Evolutionary conservation across 1,284 basidiomycete species (phyloP).

Genomic region (Trametes pubescens): DNA sequence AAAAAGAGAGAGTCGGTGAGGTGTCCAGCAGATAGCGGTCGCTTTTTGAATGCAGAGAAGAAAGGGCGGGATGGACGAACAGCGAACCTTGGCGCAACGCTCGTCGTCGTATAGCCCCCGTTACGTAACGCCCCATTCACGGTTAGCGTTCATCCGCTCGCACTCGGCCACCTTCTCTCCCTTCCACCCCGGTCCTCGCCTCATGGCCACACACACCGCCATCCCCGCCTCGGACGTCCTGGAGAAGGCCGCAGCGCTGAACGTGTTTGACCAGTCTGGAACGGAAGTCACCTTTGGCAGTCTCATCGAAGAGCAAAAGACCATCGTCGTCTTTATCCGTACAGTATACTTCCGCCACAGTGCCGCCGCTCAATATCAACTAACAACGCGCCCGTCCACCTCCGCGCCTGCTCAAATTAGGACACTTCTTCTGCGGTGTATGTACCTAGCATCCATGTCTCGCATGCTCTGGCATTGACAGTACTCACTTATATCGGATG

Average conservation of each 20-base stretch:
- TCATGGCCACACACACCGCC: constrained; percentile 15
- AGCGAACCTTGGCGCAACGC: constrained; percentile 3
- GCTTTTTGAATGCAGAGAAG: constrained; percentile 2
- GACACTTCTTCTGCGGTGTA: constrained; percentile 75
- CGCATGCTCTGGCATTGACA: not conserved
- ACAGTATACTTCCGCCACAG: constrained; percentile 25
- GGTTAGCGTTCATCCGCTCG: constrained; percentile 5
- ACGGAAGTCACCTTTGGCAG: constrained; percentile 57
- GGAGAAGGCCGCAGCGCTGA: constrained; percentile 46
- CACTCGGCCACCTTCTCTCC: not conserved
- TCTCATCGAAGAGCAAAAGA: constrained; percentile 56
- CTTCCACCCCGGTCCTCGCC: not conserved
- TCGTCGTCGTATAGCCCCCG: constrained; percentile 10
- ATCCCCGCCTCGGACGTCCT: constrained; percentile 38
- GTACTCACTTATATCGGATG: constrained; percentile 6
- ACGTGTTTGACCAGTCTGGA: constrained; percentile 54
- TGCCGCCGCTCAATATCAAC: not conserved
- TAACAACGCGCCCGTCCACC: not conserved
- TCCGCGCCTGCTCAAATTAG: constrained; percentile 40
- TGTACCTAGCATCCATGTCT: constrained; percentile 26
- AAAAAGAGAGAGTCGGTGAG: constrained; percentile 1
- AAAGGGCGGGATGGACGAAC: not conserved
- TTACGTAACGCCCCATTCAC: constrained; percentile 12
- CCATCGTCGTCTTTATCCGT: constrained; percentile 74
- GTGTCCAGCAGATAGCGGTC: not conserved